phyloP scores from a whole-genome alignment of 305 asterid species.

The Solanum hybrid region DNA sequence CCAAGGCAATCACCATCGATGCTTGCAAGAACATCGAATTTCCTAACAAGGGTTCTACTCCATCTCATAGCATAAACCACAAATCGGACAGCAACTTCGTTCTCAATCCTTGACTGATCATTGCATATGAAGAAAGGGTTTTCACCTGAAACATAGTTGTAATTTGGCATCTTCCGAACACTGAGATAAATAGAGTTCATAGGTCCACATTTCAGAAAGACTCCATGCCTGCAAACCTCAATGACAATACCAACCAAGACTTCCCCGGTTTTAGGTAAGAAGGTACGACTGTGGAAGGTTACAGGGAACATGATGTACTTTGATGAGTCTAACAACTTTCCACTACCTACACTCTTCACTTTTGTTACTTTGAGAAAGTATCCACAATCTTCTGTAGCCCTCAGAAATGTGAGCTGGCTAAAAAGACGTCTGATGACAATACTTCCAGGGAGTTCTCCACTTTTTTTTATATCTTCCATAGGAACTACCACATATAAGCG shows the following conservation, averaged over 20 bases:
- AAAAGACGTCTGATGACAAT: conserved; percentile 28
- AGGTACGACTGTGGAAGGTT: conserved; percentile 33
- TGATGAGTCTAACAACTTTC: conserved; percentile 13
- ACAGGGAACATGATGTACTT: conserved; percentile 34
- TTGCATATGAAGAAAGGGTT: conserved; percentile 22
- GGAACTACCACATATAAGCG: conserved; percentile 31
- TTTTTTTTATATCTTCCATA: conserved; percentile 13
- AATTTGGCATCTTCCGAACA: conserved; percentile 38
- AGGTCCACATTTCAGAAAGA: conserved; percentile 65
- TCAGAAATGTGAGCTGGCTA: conserved; percentile 21
- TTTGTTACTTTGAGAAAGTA: conserved; percentile 62
- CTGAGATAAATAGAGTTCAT: conserved; percentile 51
- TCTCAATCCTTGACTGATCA: conserved; percentile 54
- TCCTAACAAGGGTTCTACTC: conserved; percentile 31
- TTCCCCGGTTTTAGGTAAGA: conserved; percentile 55
- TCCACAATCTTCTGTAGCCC: conserved; percentile 35
- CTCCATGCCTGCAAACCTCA: conserved; percentile 24
- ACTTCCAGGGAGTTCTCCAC: conserved; percentile 27
- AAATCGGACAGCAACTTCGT: conserved; percentile 43
- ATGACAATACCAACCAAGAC: conserved; percentile 48
- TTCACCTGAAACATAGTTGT: conserved; percentile 30
- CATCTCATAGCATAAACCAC: conserved; percentile 47
- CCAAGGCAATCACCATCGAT: conserved; percentile 56
- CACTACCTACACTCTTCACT: conserved; percentile 46
- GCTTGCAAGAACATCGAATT: conserved; percentile 50